Percentiles rank a stretch among this genome's conserved stretches.
Conservation (phyloP, 805 yeast species). For the Suhomyces vadensis region DNA sequence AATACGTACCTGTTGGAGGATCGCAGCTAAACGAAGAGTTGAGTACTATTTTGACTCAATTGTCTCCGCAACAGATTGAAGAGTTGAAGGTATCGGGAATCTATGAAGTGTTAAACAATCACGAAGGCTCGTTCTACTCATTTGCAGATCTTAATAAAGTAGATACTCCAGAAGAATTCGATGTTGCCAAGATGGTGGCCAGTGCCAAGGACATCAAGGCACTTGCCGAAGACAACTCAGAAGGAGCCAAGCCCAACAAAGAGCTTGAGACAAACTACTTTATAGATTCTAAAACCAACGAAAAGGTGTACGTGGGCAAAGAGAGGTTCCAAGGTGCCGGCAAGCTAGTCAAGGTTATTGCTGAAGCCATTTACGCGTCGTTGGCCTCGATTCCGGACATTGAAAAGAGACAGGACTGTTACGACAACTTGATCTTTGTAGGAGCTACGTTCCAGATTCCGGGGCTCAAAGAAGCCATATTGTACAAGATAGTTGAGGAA, state of each 20-base stretch:
- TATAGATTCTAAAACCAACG: constrained; percentile 55
- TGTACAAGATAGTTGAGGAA: constrained; percentile 57
- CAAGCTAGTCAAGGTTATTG: constrained; percentile 54
- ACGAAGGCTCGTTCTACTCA: constrained; percentile 65
- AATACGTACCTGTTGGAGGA: constrained; percentile 62
- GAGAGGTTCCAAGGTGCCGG: constrained; percentile 85
- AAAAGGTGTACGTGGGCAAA: constrained; percentile 70
- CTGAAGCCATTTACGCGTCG: constrained; percentile 53
- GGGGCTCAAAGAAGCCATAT: constrained; percentile 73
- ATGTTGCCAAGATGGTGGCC: constrained; percentile 86
- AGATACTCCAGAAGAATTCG: constrained; percentile 61
- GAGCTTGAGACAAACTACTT: constrained; percentile 76
- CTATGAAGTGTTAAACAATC: constrained; percentile 75
- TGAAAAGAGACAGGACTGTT: constrained; percentile 74
- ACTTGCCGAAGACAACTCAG: constrained; percentile 27
- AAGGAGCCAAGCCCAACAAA: constrained; percentile 52
- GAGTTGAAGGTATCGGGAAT: constrained; percentile 71
- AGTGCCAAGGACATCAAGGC: constrained; percentile 48
- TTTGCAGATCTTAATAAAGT: constrained; percentile 44
- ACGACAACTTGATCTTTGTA: constrained; percentile 75
- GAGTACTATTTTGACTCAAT: constrained; percentile 54
- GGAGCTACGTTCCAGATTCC: constrained; percentile 77
- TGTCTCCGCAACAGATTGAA: constrained; percentile 62
- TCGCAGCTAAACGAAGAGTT: constrained; percentile 57
- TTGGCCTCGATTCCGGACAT: constrained; percentile 63